Evolutionary conservation across 2,329 filamentous ascomycete genomes (phyloP).

Genomic region (Ophiocordyceps australis): DNA sequence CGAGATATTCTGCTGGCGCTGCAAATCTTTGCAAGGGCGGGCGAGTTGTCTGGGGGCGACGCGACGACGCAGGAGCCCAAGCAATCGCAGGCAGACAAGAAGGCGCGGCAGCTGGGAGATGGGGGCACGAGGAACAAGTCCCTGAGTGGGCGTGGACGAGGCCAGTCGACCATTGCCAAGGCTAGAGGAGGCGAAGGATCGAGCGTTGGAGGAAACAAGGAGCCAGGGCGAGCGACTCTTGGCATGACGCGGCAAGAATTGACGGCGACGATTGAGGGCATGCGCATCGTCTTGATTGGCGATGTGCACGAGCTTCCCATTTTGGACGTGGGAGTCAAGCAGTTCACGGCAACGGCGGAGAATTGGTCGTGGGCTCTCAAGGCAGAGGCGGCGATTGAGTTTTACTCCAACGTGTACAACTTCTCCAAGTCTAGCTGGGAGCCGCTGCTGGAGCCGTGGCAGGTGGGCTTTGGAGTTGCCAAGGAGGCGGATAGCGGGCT

Average conservation of each 20-base stretch:
- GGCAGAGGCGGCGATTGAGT: conserved; percentile 78
- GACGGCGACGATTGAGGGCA: conserved; percentile 68
- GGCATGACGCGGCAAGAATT: conserved; percentile 61
- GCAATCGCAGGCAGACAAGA: conserved; percentile 27
- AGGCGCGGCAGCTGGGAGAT: conserved; percentile 32
- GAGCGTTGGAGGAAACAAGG: too few relatives aligned
- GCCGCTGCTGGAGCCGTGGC: conserved; percentile 89
- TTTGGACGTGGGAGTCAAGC: conserved; percentile 82
- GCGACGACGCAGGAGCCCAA: conserved; percentile 23
- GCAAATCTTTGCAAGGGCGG: conserved; percentile 81
- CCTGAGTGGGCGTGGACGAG: conserved; percentile 36
- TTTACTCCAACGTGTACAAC: conserved; percentile 94
- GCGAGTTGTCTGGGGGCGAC: conserved; percentile 60
- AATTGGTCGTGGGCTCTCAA: conserved; percentile 85
- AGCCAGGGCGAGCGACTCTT: too few relatives aligned
- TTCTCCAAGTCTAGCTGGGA: conserved; percentile 99
- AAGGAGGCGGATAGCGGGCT: conserved; percentile 59
- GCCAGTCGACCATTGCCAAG: conserved; percentile 31
- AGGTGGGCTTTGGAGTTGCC: conserved; percentile 76
- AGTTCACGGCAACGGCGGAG: conserved; percentile 65
- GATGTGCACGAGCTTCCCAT: conserved; percentile 92
- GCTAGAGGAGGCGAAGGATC: too few relatives aligned
- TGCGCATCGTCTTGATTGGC: conserved; percentile 85
- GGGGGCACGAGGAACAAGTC: conserved; percentile 34
- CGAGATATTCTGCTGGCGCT: conserved; percentile 88